These are phyloP conservation scores for Achaetomium macrosporum DNA, from an alignment of 2,329 filamentous ascomycete species.

Conservation along the genomic window DNA sequence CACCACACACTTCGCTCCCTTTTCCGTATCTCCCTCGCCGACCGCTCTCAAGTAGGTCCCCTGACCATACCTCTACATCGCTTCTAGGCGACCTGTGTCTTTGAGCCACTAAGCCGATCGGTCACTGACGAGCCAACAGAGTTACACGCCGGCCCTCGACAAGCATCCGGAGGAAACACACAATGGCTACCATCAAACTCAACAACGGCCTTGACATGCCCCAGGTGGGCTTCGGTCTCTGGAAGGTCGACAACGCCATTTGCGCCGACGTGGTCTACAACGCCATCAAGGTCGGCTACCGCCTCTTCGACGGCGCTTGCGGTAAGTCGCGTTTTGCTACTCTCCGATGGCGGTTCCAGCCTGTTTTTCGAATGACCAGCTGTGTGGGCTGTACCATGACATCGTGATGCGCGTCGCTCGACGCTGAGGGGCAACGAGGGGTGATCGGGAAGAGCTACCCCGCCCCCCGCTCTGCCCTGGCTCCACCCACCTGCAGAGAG, in stretches of 20 bases:
- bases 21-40: background rate
- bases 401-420: slow-evolving; percentile 4
- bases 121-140: slow-evolving; percentile 4
- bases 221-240: slow-evolving; percentile 71
- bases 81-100: background rate
- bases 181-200: slow-evolving; percentile 47
- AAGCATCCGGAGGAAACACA: slow-evolving; percentile 5
- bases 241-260: slow-evolving; percentile 73
- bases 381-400: background rate
- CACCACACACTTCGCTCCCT: slow-evolving; percentile 1
- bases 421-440: slow-evolving; percentile 4
- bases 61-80: background rate
- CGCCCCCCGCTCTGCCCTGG: slow-evolving; percentile 17
- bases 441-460: slow-evolving; percentile 15
- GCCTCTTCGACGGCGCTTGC: slow-evolving; percentile 55
- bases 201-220: slow-evolving; percentile 65
- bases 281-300: slow-evolving; percentile 58
- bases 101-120: background rate
- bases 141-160: background rate
- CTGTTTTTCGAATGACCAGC: background rate
- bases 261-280: slow-evolving; percentile 75
- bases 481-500: slow-evolving; percentile 15
- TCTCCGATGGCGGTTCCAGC: background rate
- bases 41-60: slow-evolving; percentile 7
- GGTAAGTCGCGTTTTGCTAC: slow-evolving; percentile 39